phyloP scores from a whole-genome alignment of 164 flowering plant genomes.

The Santalum album region DNA sequence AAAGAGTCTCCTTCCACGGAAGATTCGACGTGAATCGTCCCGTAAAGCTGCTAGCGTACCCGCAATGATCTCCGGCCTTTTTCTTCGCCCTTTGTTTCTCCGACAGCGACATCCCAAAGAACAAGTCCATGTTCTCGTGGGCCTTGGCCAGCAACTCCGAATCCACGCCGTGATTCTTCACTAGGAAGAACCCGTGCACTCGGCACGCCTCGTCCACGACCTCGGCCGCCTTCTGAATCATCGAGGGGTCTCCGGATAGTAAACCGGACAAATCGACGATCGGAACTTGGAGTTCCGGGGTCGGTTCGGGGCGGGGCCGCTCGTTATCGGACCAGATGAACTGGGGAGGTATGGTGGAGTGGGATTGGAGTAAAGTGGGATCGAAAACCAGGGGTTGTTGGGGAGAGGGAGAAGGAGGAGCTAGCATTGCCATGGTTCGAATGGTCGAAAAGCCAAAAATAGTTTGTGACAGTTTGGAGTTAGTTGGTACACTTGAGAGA shows the following conservation, averaged over 20 bases:
- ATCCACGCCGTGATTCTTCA: conserved; percentile 60
- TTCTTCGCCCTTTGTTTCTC: conserved; percentile 64
- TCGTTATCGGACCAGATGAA: conserved; percentile 84
- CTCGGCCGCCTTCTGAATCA: conserved; percentile 24
- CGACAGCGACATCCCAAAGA: conserved; percentile 47
- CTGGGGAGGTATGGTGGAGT: conserved; percentile 43
- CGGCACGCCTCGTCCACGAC: conserved; percentile 49
- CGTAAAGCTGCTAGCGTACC: conserved; percentile 85
- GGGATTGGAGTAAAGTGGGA: conserved; percentile 30
- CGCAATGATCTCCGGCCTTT: conserved; percentile 63
- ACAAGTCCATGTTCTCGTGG: conserved; percentile 42
- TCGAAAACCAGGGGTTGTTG: conserved; percentile 40
- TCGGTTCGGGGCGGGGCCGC: conserved; percentile 24
- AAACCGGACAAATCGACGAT: conserved; percentile 49
- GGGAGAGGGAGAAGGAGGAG: no score
- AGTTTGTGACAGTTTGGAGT: no score
- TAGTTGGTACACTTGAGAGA: no score
- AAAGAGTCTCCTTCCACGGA: conserved; percentile 89
- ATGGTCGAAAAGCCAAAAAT: no score
- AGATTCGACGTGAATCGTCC: conserved; percentile 70
- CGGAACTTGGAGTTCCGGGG: conserved; percentile 45
- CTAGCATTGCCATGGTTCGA: no score
- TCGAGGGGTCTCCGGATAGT: conserved; percentile 39
- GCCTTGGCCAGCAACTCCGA: conserved; percentile 34
- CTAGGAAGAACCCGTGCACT: conserved; percentile 73